phyloP scores from a whole-genome alignment of 2,329 filamentous ascomycete species.

The Sporothrix schenckii region DNA sequence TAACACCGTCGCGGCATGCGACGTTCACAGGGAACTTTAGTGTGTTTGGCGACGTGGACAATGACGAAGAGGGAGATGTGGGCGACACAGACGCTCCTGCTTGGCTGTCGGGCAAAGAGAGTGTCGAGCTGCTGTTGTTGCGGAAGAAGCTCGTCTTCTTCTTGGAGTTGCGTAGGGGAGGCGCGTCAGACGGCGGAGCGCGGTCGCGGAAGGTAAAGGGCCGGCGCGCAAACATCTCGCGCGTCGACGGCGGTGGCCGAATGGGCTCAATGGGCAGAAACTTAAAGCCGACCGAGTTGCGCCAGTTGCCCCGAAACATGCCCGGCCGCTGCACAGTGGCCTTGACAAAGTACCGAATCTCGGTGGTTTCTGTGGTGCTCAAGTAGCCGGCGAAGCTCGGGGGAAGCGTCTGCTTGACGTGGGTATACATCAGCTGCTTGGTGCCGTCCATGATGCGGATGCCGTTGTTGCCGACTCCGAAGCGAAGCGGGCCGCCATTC shows the following conservation, averaged over 20 bases:
- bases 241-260: slow-evolving; percentile 64
- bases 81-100: not conserved
- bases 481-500: slow-evolving; percentile 49
- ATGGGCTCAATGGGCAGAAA: slow-evolving; percentile 94
- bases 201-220: slow-evolving; percentile 61
- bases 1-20: slow-evolving; percentile 50
- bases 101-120: slow-evolving; percentile 36
- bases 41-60: slow-evolving; percentile 2
- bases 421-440: slow-evolving; percentile 64
- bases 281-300: slow-evolving; percentile 70
- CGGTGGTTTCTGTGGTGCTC: slow-evolving; percentile 83
- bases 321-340: slow-evolving; percentile 89
- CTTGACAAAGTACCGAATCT: slow-evolving; percentile 93
- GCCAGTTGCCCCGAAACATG: slow-evolving; percentile 87
- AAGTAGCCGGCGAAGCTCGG: slow-evolving; percentile 86
- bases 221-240: slow-evolving; percentile 83
- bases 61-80: not conserved
- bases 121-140: slow-evolving; percentile 51
- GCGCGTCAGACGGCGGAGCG: slow-evolving; percentile 39
- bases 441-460: slow-evolving; percentile 66
- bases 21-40: slow-evolving; percentile 31
- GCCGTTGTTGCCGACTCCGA: slow-evolving; percentile 55
- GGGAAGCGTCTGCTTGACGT: slow-evolving; percentile 84
- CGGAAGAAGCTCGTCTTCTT: slow-evolving; percentile 53
- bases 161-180: slow-evolving; percentile 40